Evolutionary conservation across 2,329 filamentous ascomycete species (phyloP), one percentile per base, ranked within the genome.

Genomic region (Xylariaceae sp.): DNA sequence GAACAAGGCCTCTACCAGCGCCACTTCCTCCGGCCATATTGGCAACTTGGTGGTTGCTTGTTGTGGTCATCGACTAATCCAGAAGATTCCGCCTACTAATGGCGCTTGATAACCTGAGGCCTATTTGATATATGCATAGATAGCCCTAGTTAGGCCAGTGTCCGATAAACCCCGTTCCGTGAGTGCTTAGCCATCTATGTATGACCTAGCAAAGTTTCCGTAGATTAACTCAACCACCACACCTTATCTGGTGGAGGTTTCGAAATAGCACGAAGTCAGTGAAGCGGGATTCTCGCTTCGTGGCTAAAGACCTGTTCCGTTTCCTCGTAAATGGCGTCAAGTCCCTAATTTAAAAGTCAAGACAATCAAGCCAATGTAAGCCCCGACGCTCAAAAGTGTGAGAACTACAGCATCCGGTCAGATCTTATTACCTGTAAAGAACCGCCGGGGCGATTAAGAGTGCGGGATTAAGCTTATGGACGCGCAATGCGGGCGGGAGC

Each of bases 341-440:
- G 59, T 48, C 9, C 61, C 63, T 46, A 84, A 67, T 50, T 73
- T 70, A 76, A 79, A 80, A 0, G 83, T 82, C 63, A 88, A 70
- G 21, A 83, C 76, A 63, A 87, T 70, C 64, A 88, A 71, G 37
- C 77, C 79, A 6, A 81, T 65, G 69, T 88, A 88, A 3, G 84
- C 82, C 40, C 76, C 74, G 42, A 88, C 67, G 61, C 84, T 87
- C 59, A 88, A 67, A 7, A 69, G 62, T 1, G 82, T 84, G 63
- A 88, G 73, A 37, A 88, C 32, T 37, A 37, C 32, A 37, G 14
- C 14, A 37, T 37, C 14, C 14, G 14, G 32, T 37, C 12, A 37
- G 32, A 37, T 10, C 32, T 37, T 37, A 9, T 9, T 26, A 26
- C 9, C 9, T 26, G 23, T 26, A 26, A 26, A 26, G 23, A 4